Evolutionary conservation across 148 eudicot species (phyloP).

Genomic region (Pouteria glomerata): DNA sequence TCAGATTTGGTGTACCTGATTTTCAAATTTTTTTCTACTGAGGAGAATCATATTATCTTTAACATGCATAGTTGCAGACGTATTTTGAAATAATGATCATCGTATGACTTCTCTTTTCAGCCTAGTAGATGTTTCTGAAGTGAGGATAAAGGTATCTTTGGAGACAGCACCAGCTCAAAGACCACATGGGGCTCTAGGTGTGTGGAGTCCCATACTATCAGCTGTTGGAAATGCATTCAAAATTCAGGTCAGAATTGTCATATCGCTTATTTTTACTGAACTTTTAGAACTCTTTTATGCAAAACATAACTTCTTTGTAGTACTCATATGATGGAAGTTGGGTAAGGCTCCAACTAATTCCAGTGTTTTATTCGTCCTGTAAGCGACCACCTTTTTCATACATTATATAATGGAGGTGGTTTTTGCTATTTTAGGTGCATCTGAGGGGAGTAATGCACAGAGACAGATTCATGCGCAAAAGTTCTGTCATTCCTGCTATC

Average conservation of each 20-base stretch:
- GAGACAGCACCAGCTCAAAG: slow-evolving; percentile 98
- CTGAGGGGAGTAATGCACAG: slow-evolving; percentile 82
- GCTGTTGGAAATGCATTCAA: slow-evolving; percentile 96
- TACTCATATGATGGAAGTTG: not conserved
- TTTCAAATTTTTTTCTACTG: not conserved
- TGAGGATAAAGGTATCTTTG: slow-evolving; percentile 77
- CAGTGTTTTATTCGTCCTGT: not conserved
- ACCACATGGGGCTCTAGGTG: slow-evolving; percentile 92
- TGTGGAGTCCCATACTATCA: slow-evolving; percentile 95
- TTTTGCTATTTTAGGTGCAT: slow-evolving; percentile 58
- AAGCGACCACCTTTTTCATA: not conserved
- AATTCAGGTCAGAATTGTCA: slow-evolving; percentile 86
- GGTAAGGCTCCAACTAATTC: not conserved
- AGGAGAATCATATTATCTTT: not conserved
- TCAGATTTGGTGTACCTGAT: not conserved
- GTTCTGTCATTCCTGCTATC: slow-evolving; percentile 88
- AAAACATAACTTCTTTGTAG: not conserved
- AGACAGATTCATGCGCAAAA: slow-evolving; percentile 94
- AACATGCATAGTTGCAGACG: not conserved
- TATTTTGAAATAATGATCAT: too few relatives aligned
- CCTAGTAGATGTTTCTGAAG: slow-evolving; percentile 88
- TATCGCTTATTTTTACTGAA: slow-evolving; percentile 4
- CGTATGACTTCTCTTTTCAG: slow-evolving; percentile 39
- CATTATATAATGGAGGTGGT: not conserved
- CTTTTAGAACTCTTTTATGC: not conserved